Evolutionary conservation across 441 rosid species (phyloP).

Genomic region (Erysimum cheiri): DNA sequence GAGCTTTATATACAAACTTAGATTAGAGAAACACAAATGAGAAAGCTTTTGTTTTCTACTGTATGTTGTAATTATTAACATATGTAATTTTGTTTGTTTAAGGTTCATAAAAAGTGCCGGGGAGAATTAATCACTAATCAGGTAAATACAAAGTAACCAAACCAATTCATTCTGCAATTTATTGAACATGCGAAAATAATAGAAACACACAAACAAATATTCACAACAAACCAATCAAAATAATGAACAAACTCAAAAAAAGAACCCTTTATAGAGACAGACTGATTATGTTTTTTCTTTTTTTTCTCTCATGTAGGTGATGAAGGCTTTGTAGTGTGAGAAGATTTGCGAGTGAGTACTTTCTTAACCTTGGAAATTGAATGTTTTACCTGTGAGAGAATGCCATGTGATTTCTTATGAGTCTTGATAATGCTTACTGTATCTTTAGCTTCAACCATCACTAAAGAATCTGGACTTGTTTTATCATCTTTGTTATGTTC

Average conservation of each 20-base stretch:
- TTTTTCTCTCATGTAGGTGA: constrained; percentile 51
- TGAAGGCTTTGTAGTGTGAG: constrained; percentile 69
- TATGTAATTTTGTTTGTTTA: neutral
- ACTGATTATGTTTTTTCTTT: neutral
- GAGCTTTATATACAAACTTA: constrained; percentile 65
- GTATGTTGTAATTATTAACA: constrained; percentile 10
- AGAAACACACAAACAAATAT: constrained; percentile 35
- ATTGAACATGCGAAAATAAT: constrained; percentile 15
- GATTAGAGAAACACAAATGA: constrained; percentile 7
- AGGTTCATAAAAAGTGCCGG: neutral
- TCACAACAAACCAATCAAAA: constrained; percentile 41
- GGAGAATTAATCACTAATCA: neutral
- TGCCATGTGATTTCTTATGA: constrained; percentile 76
- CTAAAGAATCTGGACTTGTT: constrained; percentile 63
- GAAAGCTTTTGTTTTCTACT: constrained; percentile 18
- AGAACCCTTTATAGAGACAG: neutral
- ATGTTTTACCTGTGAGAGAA: constrained; percentile 89
- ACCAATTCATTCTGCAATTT: constrained; percentile 35
- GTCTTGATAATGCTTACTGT: constrained; percentile 55
- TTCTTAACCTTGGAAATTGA: constrained; percentile 94
- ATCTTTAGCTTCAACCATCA: constrained; percentile 74
- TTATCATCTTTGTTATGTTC: constrained; percentile 58
- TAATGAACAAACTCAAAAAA: constrained; percentile 30
- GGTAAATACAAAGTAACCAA: constrained; percentile 11
- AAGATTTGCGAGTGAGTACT: constrained; percentile 84